Base-by-base conservation (phyloP, 1,139 yeast species). In the Yamadazyma oceani region DNA sequence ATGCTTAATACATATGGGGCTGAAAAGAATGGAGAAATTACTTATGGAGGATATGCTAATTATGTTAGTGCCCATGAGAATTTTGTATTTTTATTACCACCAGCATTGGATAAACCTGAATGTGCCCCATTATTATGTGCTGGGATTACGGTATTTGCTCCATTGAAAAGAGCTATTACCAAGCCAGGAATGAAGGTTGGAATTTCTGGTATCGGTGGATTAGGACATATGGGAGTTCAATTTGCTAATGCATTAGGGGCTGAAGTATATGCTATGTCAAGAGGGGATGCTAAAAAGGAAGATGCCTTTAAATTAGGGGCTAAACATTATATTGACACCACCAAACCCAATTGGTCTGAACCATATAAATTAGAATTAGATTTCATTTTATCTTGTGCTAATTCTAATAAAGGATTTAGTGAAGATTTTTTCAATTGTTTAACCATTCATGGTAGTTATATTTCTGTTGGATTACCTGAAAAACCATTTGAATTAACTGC, bases 71-170 rank as follows among this genome's bases (percentile, higher is more conserved):
- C 74, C 33, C 61, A 73, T 49, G 78, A 75, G 48, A 58, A 67
- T 36, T 77, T 75, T 50, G 77, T 65, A 8, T 71, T 78, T 55
- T 66, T 66, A n/a, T 66, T 80, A 40, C 84, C 85, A 29, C 77
- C 76, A 16, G 57, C 45, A 24, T 54, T 78, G 43, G 61, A 62
- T 16, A 58, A 69, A 29, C 68, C 63, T 39, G 60, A 62, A 40
- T 82, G 75, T 27, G 84, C 83, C n/a, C 85, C 85, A 15, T 62
- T 80, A 55, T 60, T 80, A 59, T 80, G 85, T 60, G 85, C 80
- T 29, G 85, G 85, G 40, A 63, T 78, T 50, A 80, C 85, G 15
- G 77, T 72, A 4, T 79, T 61, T 60, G 66, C 79, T n/a, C 85
- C 85, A 26, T 54, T 80, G 42, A 61, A 58, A 37, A 56, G 68